Conservation (phyloP, 73 alveolate species). For the Paramecium pentaurelia region DNA sequence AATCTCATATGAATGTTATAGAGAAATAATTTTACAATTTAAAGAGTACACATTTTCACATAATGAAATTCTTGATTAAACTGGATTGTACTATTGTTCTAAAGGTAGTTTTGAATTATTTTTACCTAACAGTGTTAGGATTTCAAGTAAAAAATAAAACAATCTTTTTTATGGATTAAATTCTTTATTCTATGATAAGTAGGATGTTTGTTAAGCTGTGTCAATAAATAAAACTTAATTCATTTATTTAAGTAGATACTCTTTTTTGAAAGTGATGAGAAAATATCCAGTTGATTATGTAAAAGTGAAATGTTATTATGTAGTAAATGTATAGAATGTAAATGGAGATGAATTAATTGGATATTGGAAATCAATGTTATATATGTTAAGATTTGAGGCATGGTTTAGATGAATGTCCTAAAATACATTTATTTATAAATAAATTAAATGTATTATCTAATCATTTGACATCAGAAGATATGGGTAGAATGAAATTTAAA, state of each 20-base stretch:
- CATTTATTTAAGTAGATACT: background rate
- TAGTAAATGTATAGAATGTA: slow-evolving; percentile 8
- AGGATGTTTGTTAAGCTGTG: background rate
- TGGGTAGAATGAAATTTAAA: background rate
- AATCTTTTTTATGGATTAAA: background rate
- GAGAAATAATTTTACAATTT: background rate
- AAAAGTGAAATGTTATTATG: background rate
- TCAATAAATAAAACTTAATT: background rate
- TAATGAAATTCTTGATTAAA: background rate
- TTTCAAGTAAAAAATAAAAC: background rate
- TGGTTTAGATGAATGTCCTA: background rate
- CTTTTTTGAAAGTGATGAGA: background rate
- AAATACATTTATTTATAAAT: background rate
- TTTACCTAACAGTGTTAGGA: background rate
- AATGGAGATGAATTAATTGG: background rate
- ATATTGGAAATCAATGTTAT: background rate
- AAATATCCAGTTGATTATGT: slow-evolving; percentile 32
- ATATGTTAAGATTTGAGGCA: background rate
- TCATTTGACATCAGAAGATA: background rate
- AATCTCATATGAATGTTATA: background rate
- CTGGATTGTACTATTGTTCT: background rate
- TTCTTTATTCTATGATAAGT: background rate
- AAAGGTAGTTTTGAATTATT: background rate
- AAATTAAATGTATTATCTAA: background rate
- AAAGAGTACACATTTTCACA: background rate